phyloP scores from a whole-genome alignment of 2,329 filamentous ascomycete species.

The Penicillium capsulatum region DNA sequence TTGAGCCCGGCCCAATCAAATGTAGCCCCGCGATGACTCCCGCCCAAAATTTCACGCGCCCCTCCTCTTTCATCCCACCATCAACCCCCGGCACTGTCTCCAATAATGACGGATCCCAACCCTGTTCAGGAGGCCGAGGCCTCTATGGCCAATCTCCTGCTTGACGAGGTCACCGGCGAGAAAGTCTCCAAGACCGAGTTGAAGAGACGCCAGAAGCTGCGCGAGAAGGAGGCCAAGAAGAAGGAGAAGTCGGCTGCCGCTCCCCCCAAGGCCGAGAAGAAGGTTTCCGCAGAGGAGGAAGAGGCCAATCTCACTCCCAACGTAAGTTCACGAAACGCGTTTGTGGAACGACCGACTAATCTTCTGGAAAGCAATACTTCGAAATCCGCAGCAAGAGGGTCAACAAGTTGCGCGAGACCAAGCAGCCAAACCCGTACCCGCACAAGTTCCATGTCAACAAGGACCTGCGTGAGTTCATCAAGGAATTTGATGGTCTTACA shows the following conservation, averaged over 20 bases:
- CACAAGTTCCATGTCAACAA: conserved; percentile 90
- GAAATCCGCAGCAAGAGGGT: conserved; percentile 86
- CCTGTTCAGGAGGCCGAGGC: conserved; percentile 44
- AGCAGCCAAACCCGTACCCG: conserved; percentile 79
- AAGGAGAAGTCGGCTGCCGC: conserved; percentile 72
- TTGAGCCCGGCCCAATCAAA: conserved; percentile 25
- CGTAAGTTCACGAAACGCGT: conserved; percentile 43
- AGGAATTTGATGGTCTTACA: conserved; percentile 71
- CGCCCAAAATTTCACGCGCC: conserved; percentile 33
- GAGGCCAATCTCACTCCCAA: conserved; percentile 71
- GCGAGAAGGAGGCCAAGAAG: conserved; percentile 84
- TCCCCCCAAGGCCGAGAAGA: conserved; percentile 58
- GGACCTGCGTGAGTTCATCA: conserved; percentile 73
- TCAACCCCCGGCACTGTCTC: conserved; percentile 13
- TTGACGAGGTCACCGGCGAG: conserved; percentile 93
- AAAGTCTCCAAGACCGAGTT: conserved; percentile 77
- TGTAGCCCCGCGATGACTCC: conserved; percentile 19
- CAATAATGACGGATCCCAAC: conserved; percentile 41
- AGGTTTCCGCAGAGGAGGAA: conserved; percentile 58
- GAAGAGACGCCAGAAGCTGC: conserved; percentile 93
- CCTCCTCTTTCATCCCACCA: conserved; percentile 26
- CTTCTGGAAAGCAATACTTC: conserved; percentile 70
- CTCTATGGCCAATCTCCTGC: conserved; percentile 66
- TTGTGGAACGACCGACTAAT: conserved; percentile 10
- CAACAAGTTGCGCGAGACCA: conserved; percentile 68